Conservation (phyloP, 176 grass and related monocot species). For the Phragmites australis region DNA sequence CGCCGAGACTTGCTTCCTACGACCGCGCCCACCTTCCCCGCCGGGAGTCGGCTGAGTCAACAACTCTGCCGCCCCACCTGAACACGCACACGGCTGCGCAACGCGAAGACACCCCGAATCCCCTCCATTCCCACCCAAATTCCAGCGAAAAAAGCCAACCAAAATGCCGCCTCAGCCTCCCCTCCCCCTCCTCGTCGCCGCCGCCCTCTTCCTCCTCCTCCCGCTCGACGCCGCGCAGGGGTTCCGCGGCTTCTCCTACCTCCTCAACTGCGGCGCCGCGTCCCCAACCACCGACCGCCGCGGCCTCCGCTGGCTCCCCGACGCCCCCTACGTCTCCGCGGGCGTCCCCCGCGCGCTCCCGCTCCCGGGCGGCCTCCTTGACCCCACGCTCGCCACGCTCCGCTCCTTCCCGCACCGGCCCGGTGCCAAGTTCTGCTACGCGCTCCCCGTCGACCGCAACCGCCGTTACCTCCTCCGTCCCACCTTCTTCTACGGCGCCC, state of each 20-base stretch:
- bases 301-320: slow-evolving; percentile 60
- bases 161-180: slow-evolving; percentile 36
- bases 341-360: slow-evolving; percentile 41
- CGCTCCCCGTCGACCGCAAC: slow-evolving; percentile 47
- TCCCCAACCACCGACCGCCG: slow-evolving; percentile 23
- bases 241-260: slow-evolving; percentile 54
- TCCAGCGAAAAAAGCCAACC: background rate
- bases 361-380: slow-evolving; percentile 43
- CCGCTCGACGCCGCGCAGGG: slow-evolving; percentile 27
- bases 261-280: slow-evolving; percentile 67
- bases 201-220: slow-evolving; percentile 23
- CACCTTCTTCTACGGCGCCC: slow-evolving; percentile 73
- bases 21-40: slow-evolving; percentile 31
- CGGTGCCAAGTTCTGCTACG: slow-evolving; percentile 76
- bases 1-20: slow-evolving; percentile 18
- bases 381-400: slow-evolving; percentile 64
- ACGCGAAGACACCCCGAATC: slow-evolving; percentile 1
- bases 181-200: slow-evolving; percentile 1
- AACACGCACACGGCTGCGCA: background rate
- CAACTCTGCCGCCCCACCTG: background rate
- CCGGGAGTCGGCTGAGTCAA: slow-evolving; percentile 29
- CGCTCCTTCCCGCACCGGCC: slow-evolving; percentile 56
- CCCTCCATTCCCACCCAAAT: slow-evolving; percentile 25
- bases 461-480: slow-evolving; percentile 80
- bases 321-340: slow-evolving; percentile 44